Evolutionary conservation across 768 basidiomycete genomes (phyloP), one percentile per base, ranked within the genome.

Genomic region (Tylopilus vinaceipallidus): DNA sequence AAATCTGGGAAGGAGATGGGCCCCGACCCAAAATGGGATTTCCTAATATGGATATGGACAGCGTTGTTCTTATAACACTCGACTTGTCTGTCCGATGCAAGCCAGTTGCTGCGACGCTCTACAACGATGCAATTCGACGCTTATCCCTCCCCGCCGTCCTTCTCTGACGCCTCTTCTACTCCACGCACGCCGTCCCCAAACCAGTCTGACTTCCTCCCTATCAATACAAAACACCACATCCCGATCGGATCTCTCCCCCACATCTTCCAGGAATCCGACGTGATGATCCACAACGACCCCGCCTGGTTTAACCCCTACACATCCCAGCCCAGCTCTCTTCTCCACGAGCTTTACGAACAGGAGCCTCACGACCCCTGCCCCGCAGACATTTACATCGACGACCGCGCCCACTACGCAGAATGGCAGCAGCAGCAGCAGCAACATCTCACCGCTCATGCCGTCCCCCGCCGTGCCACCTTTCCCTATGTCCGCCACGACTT

Each of bases 401-500:
- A 72, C 46, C 52, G 59, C n/a, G 60, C 66, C 7, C 65, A 67
- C 56, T 69, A 69, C 54, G 50, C 64, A 4, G 69, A 69, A 34
- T 69, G 69, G 69, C 66, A 66, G 14, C 57, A 60, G 0, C 66
- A 65, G 11, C 75, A 75, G 36, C 69, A 70, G 6, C 74, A 72
- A 3, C 72, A 68, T 3, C 2, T 33, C 5, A 45, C 34, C 13
- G 23, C 24, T 0, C 60, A 78, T 59, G 63, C 74, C 40, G 65
- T 71, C 11, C 59, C 66, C 46, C 84, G 88, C 42, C 77, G 88
- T 52, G 83, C 84, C 1, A 90, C 88, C 0, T 89, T 81, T 68
- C 88, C 88, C 39, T 84, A 83, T 61, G 85, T 86, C 44, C 78
- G 86, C 36, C 84, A 88, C 56, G 88, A 91, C 68, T 76, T 76